phyloP scores from a whole-genome alignment of 495 filamentous ascomycete species.

The Xylaria telfairii region DNA sequence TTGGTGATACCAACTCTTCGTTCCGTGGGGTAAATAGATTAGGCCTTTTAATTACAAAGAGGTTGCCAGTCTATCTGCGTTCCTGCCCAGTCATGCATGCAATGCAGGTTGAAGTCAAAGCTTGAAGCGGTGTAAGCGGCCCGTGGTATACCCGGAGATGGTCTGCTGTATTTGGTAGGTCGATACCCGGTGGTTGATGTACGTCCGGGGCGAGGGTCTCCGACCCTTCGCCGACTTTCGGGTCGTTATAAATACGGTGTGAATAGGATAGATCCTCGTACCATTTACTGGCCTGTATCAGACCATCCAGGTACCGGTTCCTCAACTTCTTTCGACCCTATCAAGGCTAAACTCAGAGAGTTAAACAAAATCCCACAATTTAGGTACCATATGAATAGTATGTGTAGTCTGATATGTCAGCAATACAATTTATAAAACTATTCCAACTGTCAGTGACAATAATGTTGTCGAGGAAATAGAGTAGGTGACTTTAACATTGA shows the following conservation, averaged over 20 bases:
- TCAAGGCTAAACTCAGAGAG: neutral
- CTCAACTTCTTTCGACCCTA: neutral
- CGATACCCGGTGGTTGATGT: neutral
- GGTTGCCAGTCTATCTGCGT: neutral
- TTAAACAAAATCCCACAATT: neutral
- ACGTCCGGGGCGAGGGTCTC: conserved; percentile 6
- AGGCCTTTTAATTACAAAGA: neutral
- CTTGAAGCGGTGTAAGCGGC: conserved; percentile 14
- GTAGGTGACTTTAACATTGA: neutral
- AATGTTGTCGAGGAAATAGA: neutral
- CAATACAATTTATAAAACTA: neutral
- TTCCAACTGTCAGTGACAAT: neutral
- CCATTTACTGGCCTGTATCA: neutral
- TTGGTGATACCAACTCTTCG: neutral
- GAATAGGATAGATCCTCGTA: neutral
- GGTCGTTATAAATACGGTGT: conserved; percentile 12
- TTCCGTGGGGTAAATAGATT: neutral
- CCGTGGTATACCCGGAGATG: conserved; percentile 2
- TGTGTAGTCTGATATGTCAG: neutral
- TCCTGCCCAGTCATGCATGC: neutral
- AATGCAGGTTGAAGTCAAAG: neutral
- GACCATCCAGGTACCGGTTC: conserved; percentile 3
- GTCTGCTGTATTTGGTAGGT: neutral
- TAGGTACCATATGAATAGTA: neutral
- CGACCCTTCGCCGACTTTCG: conserved; percentile 21